phyloP scores from a whole-genome alignment of 768 basidiomycete species.

The Leccinum ochraceum region DNA sequence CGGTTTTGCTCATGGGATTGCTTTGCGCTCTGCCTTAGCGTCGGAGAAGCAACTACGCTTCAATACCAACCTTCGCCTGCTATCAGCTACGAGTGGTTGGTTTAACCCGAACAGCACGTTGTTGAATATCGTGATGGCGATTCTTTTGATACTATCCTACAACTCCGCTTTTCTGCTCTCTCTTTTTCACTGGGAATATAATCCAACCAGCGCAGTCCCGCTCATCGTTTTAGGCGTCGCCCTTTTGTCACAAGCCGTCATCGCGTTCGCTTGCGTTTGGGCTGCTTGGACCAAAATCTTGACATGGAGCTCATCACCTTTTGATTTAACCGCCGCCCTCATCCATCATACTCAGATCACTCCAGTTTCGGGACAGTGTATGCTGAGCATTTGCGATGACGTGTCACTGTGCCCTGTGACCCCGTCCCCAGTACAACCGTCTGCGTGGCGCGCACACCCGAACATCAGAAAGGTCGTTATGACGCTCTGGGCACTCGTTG shows the following conservation, averaged over 20 bases:
- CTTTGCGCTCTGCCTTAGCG: slow-evolving; percentile 28
- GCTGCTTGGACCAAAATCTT: slow-evolving; percentile 21
- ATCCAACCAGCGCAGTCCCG: slow-evolving; percentile 15
- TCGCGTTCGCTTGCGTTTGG: slow-evolving; percentile 27
- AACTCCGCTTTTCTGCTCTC: slow-evolving; percentile 20
- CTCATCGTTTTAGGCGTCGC: slow-evolving; percentile 29
- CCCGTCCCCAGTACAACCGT: slow-evolving; percentile 22
- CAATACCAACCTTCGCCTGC: slow-evolving; percentile 33
- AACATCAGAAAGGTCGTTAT: slow-evolving; percentile 23
- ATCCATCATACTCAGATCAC: slow-evolving; percentile 29
- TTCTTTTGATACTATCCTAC: slow-evolving; percentile 32
- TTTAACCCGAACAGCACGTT: slow-evolving; percentile 26
- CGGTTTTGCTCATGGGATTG: slow-evolving; percentile 28
- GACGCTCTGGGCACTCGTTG: slow-evolving; percentile 26
- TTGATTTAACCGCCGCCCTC: slow-evolving; percentile 33
- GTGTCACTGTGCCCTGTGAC: slow-evolving; percentile 8
- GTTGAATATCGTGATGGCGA: slow-evolving; percentile 25
- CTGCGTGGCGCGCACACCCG: slow-evolving; percentile 30
- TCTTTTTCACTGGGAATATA: too few species aligned
- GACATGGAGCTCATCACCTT: slow-evolving; percentile 36
- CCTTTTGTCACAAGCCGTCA: slow-evolving; percentile 26
- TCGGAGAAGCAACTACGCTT: slow-evolving; percentile 26
- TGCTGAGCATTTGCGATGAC: slow-evolving; percentile 22
- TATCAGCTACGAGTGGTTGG: slow-evolving; percentile 22
- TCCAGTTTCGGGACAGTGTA: slow-evolving; percentile 23